A percentile compares a stretch with the other conserved stretches of the same genome.
phyloP scores from a whole-genome alignment of 106 monocot species.

The Phalaenopsis equestris region DNA sequence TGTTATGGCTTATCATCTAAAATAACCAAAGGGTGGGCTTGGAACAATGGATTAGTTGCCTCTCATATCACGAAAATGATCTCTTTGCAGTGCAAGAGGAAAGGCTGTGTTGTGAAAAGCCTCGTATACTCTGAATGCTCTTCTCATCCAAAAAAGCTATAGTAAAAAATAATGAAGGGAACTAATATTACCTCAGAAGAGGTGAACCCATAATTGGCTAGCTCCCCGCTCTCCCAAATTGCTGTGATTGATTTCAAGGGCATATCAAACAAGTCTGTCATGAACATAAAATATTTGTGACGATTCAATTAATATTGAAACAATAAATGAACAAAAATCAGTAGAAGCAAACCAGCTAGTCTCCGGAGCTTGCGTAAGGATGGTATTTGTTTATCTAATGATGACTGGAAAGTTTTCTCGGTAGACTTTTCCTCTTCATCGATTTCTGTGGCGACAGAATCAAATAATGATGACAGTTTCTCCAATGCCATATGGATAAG shows the following conservation, averaged over 20 bases:
- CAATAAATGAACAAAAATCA: conserved; percentile 7
- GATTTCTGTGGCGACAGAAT: conserved; percentile 29
- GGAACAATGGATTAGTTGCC: background rate
- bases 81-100: background rate
- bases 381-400: conserved; percentile 44
- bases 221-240: conserved; percentile 83
- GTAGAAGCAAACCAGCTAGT: conserved; percentile 54
- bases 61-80: background rate
- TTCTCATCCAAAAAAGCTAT: background rate
- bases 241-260: conserved; percentile 70
- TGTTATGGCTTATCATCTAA: no score
- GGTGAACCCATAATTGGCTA: conserved; percentile 61
- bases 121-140: background rate
- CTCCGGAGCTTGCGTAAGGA: conserved; percentile 72
- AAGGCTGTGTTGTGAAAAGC: background rate
- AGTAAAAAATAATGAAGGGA: background rate
- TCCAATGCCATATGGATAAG: conserved; percentile 71
- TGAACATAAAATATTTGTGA: conserved; percentile 10
- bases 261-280: conserved; percentile 83
- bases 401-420: conserved; percentile 16
- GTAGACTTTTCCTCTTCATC: conserved; percentile 25
- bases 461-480: conserved; percentile 53
- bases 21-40: no score
- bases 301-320: background rate
- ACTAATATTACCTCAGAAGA: conserved; percentile 58